Evolutionary conservation across 2,329 filamentous ascomycete genomes (phyloP).

Genomic region (Fusarium coicis): DNA sequence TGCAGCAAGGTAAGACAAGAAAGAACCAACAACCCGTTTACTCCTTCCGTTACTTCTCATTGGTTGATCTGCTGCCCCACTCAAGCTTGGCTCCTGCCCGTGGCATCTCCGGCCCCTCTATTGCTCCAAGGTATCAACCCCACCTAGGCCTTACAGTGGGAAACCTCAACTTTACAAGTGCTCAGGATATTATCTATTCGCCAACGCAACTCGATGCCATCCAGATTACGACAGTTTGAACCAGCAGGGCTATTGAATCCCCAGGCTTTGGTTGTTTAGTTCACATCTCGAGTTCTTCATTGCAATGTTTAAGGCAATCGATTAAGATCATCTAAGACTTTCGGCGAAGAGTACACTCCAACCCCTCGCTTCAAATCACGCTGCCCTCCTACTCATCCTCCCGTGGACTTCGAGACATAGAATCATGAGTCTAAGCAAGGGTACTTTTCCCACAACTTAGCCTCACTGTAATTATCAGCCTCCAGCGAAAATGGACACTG

Average conservation of each 20-base stretch:
- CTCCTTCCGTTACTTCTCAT: not conserved
- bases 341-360: constrained; percentile 1
- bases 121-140: not conserved
- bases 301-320: not conserved
- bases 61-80: not conserved
- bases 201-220: not conserved
- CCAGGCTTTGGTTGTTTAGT: not conserved
- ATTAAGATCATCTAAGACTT: not conserved
- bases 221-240: not conserved
- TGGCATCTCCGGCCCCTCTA: constrained; percentile 19
- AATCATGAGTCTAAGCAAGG: not conserved
- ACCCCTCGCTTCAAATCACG: constrained; percentile 21
- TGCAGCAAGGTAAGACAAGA: not conserved
- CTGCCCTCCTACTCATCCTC: constrained; percentile 7
- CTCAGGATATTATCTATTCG: not conserved
- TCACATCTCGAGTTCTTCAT: not conserved
- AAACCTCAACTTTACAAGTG: constrained; percentile 5
- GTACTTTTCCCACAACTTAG: not conserved
- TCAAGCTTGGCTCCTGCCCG: constrained; percentile 9
- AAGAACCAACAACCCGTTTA: not conserved
- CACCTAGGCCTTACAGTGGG: constrained; percentile 1
- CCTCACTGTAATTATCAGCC: not conserved
- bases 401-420: not conserved
- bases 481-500: not conserved
- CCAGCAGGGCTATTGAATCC: not conserved